These are phyloP conservation scores for Globisporangium megalacanthum DNA, from an alignment of 352 stramenopile species.

Conservation along the genomic window DNA sequence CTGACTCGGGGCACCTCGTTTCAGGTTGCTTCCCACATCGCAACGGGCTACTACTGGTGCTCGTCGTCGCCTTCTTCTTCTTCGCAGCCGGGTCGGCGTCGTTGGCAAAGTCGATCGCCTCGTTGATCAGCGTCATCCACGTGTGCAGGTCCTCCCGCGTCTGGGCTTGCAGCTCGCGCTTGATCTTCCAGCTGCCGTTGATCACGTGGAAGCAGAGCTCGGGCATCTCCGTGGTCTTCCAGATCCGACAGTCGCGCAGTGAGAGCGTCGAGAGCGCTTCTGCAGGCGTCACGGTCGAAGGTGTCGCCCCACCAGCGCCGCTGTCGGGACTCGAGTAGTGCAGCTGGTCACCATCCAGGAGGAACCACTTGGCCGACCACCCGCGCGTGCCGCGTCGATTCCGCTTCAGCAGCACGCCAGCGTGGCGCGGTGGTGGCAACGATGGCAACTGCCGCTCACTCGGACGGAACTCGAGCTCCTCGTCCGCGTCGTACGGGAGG, in stretches of 20 bases:
- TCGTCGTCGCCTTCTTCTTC: slow-evolving; percentile 3
- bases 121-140: slow-evolving; percentile 72
- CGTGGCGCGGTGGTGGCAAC: slow-evolving; percentile 39
- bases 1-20: slow-evolving; percentile 9
- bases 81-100: neutral
- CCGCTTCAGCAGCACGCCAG: slow-evolving; percentile 65
- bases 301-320: too few species aligned
- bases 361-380: slow-evolving; percentile 70
- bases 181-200: slow-evolving; percentile 77
- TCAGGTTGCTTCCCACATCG: slow-evolving; percentile 8
- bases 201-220: slow-evolving; percentile 76
- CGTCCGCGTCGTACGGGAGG: slow-evolving; percentile 23
- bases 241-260: slow-evolving; percentile 71
- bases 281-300: neutral
- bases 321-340: slow-evolving; percentile 27
- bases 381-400: slow-evolving; percentile 63
- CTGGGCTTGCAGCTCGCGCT: slow-evolving; percentile 63
- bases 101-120: slow-evolving; percentile 75
- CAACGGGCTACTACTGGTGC: slow-evolving; percentile 3
- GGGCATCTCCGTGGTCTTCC: slow-evolving; percentile 86
- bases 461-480: slow-evolving; percentile 20
- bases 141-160: slow-evolving; percentile 53
- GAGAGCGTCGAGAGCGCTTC: slow-evolving; percentile 49
- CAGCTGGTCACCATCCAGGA: slow-evolving; percentile 62
- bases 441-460: slow-evolving; percentile 17